phyloP scores from a whole-genome alignment of 305 asterid genomes.

The Solanum hybrid region DNA sequence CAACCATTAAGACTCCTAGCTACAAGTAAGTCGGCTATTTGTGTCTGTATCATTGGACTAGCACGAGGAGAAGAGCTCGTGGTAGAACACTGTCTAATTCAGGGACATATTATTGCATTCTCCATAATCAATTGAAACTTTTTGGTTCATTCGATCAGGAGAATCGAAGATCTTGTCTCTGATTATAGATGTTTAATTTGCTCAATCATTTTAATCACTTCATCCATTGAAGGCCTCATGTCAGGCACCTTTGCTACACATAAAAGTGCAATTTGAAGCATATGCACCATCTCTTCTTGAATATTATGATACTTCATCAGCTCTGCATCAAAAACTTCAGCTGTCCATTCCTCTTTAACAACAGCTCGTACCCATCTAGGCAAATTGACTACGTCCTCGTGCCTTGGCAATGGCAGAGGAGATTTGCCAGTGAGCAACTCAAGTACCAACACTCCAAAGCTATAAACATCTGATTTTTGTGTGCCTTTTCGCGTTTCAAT shows the following conservation, averaged over 20 bases:
- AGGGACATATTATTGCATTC: neutral
- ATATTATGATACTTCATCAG: slow-evolving; percentile 40
- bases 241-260: slow-evolving; percentile 67
- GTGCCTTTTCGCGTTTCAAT: slow-evolving; percentile 51
- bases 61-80: neutral
- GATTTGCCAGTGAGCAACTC: slow-evolving; percentile 84
- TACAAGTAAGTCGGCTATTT: neutral
- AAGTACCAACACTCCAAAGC: slow-evolving; percentile 81
- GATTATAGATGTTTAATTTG: slow-evolving; percentile 30
- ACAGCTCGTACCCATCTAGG: slow-evolving; percentile 96
- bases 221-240: slow-evolving; percentile 58
- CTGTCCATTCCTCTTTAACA: slow-evolving; percentile 95
- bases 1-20: neutral
- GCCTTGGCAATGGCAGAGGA: slow-evolving; percentile 44
- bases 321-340: slow-evolving; percentile 81
- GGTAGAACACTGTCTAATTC: neutral
- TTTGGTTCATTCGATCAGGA: neutral
- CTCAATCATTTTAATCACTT: slow-evolving; percentile 67
- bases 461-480: slow-evolving; percentile 80
- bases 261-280: slow-evolving; percentile 80
- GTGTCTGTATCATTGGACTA: neutral
- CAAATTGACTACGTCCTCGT: slow-evolving; percentile 58
- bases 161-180: neutral
- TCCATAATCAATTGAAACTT: neutral
- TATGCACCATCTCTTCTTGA: slow-evolving; percentile 89